Percentiles rank a stretch among this genome's conserved stretches.
Evolutionary conservation across 1,284 basidiomycete genomes (phyloP).

Genomic region (Apiotrichum montevideense): DNA sequence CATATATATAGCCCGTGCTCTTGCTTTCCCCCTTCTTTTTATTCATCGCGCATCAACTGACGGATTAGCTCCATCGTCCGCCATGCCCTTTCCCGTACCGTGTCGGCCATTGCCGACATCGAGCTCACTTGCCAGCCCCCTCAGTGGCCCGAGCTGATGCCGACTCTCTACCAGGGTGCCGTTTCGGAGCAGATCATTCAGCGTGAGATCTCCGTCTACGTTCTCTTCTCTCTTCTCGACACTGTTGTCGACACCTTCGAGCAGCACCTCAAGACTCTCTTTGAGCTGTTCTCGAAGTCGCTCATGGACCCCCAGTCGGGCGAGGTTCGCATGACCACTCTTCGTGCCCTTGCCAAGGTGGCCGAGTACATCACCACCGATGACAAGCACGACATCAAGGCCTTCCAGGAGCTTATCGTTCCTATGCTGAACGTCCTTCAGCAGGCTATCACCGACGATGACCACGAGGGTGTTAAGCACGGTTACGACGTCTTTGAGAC

Average conservation of each 20-base stretch:
- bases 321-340: conserved; percentile 86
- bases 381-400: conserved; percentile 80
- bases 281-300: conserved; percentile 74
- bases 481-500: conserved; percentile 96
- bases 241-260: conserved; percentile 84
- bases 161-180: conserved; percentile 78
- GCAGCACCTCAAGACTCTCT: conserved; percentile 68
- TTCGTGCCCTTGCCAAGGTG: conserved; percentile 81
- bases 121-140: conserved; percentile 66
- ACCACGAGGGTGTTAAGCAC: conserved; percentile 78
- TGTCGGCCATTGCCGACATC: conserved; percentile 85
- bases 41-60: not conserved
- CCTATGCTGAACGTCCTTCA: conserved; percentile 86
- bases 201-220: conserved; percentile 86
- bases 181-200: conserved; percentile 64
- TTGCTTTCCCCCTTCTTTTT: not conserved
- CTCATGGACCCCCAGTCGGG: conserved; percentile 80
- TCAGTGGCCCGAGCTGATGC: conserved; percentile 82
- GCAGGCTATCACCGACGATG: conserved; percentile 72
- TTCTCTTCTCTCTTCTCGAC: conserved; percentile 87
- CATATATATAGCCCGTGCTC: not conserved
- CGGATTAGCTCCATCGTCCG: conserved; percentile 69
- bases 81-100: conserved; percentile 82
- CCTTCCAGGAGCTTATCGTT: conserved; percentile 85
- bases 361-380: conserved; percentile 88